Percentiles rank a stretch among this genome's conserved stretches.
Evolutionary conservation across 2,329 filamentous ascomycete genomes (phyloP).

Genomic region (Fragosphaeria purpurea): DNA sequence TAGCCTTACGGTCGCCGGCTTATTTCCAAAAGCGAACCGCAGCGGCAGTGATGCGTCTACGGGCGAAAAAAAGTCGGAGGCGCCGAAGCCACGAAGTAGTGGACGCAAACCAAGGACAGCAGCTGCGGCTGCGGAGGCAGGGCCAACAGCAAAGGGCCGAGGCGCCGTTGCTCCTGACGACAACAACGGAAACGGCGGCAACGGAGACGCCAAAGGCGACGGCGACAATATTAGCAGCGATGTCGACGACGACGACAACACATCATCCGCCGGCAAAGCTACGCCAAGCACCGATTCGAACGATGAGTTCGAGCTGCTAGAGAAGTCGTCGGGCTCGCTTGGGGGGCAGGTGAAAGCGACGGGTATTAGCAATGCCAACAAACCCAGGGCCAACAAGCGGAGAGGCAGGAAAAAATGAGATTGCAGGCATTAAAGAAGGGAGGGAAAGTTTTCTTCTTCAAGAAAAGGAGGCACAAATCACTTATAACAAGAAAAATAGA

Average conservation of each 20-base stretch:
- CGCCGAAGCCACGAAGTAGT: neutral
- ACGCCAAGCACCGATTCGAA: constrained; percentile 48
- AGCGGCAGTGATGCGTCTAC: constrained; percentile 27
- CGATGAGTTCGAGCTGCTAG: constrained; percentile 52
- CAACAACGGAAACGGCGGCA: no score
- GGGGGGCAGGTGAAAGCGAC: constrained; percentile 39
- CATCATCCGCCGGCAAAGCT: constrained; percentile 39
- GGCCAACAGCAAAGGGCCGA: constrained; percentile 12
- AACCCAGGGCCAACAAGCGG: constrained; percentile 39
- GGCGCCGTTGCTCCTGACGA: no score
- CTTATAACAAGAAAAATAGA: no score
- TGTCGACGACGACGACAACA: constrained; percentile 29
- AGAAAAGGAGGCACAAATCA: no score
- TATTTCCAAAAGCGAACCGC: constrained; percentile 29
- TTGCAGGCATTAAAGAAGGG: no score
- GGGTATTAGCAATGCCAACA: constrained; percentile 24
- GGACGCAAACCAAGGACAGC: neutral
- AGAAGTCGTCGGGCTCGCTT: constrained; percentile 49
- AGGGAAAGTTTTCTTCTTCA: no score
- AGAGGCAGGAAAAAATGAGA: constrained; percentile 43
- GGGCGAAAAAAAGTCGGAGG: constrained; percentile 16
- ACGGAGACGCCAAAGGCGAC: constrained; percentile 12
- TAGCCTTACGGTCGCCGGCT: constrained; percentile 41
- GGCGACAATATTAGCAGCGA: constrained; percentile 26
- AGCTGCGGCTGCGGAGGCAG: constrained; percentile 9